Percentiles rank a stretch among this genome's conserved stretches.
phyloP scores from a whole-genome alignment of 177 flowering plant genomes.

The Vitis hybrid region DNA sequence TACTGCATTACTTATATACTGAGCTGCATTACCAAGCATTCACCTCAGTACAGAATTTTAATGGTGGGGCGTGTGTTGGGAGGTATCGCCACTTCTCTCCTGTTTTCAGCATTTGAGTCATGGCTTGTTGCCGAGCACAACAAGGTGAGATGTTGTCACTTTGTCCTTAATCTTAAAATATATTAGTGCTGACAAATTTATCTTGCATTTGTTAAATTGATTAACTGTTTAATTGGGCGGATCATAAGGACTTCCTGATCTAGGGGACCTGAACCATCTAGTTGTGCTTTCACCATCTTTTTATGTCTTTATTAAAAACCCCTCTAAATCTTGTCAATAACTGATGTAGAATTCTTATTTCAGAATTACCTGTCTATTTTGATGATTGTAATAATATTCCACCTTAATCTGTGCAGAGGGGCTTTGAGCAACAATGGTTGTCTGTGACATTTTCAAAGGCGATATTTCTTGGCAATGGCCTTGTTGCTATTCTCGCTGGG shows the following conservation, averaged over 20 bases:
- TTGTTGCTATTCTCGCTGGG: slow-evolving; percentile 86
- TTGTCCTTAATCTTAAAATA: not conserved
- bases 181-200: not conserved
- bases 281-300: too few species aligned
- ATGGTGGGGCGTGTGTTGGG: slow-evolving; percentile 97
- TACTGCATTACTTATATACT: slow-evolving; percentile 95
- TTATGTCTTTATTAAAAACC: too few species aligned
- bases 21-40: slow-evolving; percentile 96
- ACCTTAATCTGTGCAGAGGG: slow-evolving; percentile 56
- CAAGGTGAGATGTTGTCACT: slow-evolving; percentile 54
- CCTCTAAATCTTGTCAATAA: too few species aligned
- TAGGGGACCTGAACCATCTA: too few species aligned
- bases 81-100: slow-evolving; percentile 94
- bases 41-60: slow-evolving; percentile 83
- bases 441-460: slow-evolving; percentile 96
- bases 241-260: not conserved
- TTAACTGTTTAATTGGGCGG: not conserved
- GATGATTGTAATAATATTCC: not conserved
- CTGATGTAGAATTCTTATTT: too few species aligned
- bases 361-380: too few species aligned
- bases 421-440: slow-evolving; percentile 94
- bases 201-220: not conserved
- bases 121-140: slow-evolving; percentile 99
- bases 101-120: slow-evolving; percentile 96
- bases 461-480: slow-evolving; percentile 94